Percentiles rank a stretch among this genome's conserved stretches.
These are phyloP conservation scores for Chenopodium quinoa DNA, from an alignment of 148 eudicot species.

Conservation along the genomic window DNA sequence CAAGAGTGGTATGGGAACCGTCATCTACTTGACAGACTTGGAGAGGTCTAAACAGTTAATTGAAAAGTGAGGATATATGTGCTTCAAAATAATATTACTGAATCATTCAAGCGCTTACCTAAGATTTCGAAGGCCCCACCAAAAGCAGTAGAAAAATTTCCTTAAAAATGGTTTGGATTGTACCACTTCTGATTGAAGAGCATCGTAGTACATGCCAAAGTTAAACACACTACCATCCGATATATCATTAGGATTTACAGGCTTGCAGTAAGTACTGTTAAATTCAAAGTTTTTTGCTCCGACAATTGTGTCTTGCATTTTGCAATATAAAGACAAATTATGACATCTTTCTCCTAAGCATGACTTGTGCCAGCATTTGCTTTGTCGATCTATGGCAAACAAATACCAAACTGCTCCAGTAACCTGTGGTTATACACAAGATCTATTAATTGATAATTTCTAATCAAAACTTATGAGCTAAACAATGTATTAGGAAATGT, in stretches of 20 bases:
- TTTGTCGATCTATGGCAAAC: slow-evolving; percentile 58
- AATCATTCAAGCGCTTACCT: slow-evolving; percentile 40
- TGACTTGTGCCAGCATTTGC: slow-evolving; percentile 54
- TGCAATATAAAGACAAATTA: slow-evolving; percentile 40
- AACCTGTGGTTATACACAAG: slow-evolving; percentile 36
- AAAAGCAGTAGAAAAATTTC: slow-evolving; percentile 73
- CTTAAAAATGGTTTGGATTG: slow-evolving; percentile 42
- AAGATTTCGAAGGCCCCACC: slow-evolving; percentile 87
- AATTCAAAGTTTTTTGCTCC: background rate
- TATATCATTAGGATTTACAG: slow-evolving; percentile 33
- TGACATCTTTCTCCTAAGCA: slow-evolving; percentile 37
- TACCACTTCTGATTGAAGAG: slow-evolving; percentile 52
- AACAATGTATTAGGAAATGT: background rate
- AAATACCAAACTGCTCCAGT: slow-evolving; percentile 86
- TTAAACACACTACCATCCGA: slow-evolving; percentile 38
- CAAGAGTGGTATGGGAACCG: background rate
- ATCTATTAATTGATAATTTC: background rate
- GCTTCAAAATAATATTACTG: background rate
- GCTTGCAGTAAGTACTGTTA: slow-evolving; percentile 36
- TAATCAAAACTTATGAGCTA: background rate
- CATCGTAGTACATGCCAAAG: slow-evolving; percentile 71
- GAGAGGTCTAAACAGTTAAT: background rate
- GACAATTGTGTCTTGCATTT: background rate
- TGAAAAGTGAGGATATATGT: background rate
- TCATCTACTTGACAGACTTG: background rate